phyloP scores from a whole-genome alignment of 116 monocot species.

The Iris pallida region DNA sequence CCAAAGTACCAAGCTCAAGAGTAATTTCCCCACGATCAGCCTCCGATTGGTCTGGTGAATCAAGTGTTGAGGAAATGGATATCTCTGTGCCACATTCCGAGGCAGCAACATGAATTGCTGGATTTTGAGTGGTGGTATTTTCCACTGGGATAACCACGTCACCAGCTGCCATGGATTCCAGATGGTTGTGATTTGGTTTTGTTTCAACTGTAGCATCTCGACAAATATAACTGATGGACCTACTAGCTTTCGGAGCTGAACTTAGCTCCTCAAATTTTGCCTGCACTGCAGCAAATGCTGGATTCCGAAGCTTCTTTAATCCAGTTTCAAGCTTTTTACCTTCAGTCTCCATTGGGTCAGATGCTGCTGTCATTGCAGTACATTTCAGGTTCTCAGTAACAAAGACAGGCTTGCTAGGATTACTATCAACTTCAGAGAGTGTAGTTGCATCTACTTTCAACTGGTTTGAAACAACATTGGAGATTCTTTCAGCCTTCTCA shows the following conservation, averaged over 20 bases:
- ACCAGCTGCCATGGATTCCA: conserved; percentile 11
- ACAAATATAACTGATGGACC: conserved; percentile 18
- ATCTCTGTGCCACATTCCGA: conserved; percentile 86
- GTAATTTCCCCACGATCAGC: conserved; percentile 64
- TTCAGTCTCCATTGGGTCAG: conserved; percentile 41
- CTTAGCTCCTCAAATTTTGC: conserved; percentile 64
- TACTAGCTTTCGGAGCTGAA: conserved; percentile 33
- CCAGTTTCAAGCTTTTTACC: conserved; percentile 23
- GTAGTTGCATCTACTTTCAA: neutral
- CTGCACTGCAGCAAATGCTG: conserved; percentile 19
- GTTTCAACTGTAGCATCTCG: conserved; percentile 27
- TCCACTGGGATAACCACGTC: conserved; percentile 15
- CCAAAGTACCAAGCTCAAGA: conserved; percentile 48
- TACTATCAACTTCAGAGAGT: conserved; percentile 2
- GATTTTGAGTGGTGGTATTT: conserved; percentile 18
- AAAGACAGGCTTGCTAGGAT: conserved; percentile 10
- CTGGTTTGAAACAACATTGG: neutral
- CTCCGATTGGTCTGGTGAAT: conserved; percentile 78
- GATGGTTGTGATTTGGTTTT: conserved; percentile 24
- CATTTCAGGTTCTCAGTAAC: conserved; percentile 6
- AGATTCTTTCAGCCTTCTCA: no score
- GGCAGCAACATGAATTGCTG: conserved; percentile 29
- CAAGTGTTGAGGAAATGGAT: conserved; percentile 71
- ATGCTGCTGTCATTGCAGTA: neutral
- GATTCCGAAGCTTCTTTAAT: conserved; percentile 38